Percentiles rank a stretch among this genome's conserved stretches.
These are phyloP conservation scores for Ceratocystis ficicola DNA, from an alignment of 2,329 filamentous ascomycete species.

Conservation along the genomic window DNA sequence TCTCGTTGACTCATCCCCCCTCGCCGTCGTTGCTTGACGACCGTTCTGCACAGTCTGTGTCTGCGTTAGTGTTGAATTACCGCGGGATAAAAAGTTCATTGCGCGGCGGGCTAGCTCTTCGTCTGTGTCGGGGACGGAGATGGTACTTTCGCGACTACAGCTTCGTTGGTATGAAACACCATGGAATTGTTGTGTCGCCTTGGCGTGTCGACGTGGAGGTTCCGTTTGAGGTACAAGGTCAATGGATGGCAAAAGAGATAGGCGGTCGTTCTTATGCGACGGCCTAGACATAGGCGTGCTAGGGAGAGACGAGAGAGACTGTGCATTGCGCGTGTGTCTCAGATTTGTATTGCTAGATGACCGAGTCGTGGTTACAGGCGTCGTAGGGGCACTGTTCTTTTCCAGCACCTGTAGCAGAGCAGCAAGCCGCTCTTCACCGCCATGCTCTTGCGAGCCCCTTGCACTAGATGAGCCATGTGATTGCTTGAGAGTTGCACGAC, in stretches of 20 bases:
- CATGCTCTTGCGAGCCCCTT: constrained; percentile 10
- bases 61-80: constrained; percentile 29
- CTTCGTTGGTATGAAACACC: constrained; percentile 26
- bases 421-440: constrained; percentile 55
- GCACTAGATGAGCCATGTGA: constrained; percentile 27
- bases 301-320: constrained; percentile 75
- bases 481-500: constrained; percentile 35
- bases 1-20: not conserved
- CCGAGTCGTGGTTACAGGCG: constrained; percentile 40
- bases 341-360: constrained; percentile 29
- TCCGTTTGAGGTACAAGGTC: constrained; percentile 51
- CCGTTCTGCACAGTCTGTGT: not conserved
- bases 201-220: constrained; percentile 37
- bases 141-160: constrained; percentile 72
- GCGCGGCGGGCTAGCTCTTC: constrained; percentile 46
- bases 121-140: constrained; percentile 48
- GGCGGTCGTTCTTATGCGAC: constrained; percentile 38
- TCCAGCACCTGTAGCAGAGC: constrained; percentile 71
- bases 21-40: not conserved
- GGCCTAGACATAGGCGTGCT: constrained; percentile 48
- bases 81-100: constrained; percentile 26
- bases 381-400: constrained; percentile 57
- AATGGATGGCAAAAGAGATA: constrained; percentile 48
- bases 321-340: constrained; percentile 61
- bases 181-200: constrained; percentile 29